Percentiles rank a stretch among this genome's conserved stretches.
phyloP scores from a whole-genome alignment of 1,139 yeast genomes.

The Debaryomycetaceae sp. region DNA sequence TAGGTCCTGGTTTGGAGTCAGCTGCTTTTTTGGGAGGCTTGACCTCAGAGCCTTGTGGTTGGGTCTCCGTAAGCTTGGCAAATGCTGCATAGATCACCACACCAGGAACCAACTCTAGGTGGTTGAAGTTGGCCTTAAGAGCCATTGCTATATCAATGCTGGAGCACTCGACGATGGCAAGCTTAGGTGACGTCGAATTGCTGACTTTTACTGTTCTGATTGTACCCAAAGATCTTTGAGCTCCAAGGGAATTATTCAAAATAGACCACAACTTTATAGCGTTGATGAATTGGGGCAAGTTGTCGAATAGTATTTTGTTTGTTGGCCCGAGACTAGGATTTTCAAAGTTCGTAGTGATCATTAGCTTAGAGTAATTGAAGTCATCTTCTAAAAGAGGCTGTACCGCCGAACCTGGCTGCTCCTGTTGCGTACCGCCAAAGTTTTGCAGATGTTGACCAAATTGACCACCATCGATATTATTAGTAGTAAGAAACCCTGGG shows the following conservation, averaged over 20 bases:
- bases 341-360: slow-evolving; percentile 58
- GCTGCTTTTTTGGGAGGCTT: slow-evolving; percentile 10
- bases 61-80: slow-evolving; percentile 50
- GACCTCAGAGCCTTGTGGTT: slow-evolving; percentile 1
- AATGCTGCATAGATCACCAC: slow-evolving; percentile 61
- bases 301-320: slow-evolving; percentile 69
- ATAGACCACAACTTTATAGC: slow-evolving; percentile 33
- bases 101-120: slow-evolving; percentile 79
- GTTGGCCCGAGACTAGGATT: slow-evolving; percentile 75
- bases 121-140: slow-evolving; percentile 73
- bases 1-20: slow-evolving; percentile 15
- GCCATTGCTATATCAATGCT: slow-evolving; percentile 71
- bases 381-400: slow-evolving; percentile 51
- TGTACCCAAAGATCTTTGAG: slow-evolving; percentile 21
- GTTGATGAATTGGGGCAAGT: slow-evolving; percentile 55
- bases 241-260: slow-evolving; percentile 26
- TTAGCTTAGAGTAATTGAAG: slow-evolving; percentile 41
- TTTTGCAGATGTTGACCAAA: slow-evolving; percentile 3
- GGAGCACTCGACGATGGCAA: slow-evolving; percentile 73
- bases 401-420: slow-evolving; percentile 5
- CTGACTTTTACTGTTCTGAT: slow-evolving; percentile 52
- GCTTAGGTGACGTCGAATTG: slow-evolving; percentile 33
- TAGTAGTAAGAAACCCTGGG: background rate
- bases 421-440: slow-evolving; percentile 5
- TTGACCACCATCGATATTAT: background rate